Percentiles rank a stretch among this genome's conserved stretches.
Conservation (phyloP, 2,329 filamentous ascomycete genomes). For the Neospermospora avenae region DNA sequence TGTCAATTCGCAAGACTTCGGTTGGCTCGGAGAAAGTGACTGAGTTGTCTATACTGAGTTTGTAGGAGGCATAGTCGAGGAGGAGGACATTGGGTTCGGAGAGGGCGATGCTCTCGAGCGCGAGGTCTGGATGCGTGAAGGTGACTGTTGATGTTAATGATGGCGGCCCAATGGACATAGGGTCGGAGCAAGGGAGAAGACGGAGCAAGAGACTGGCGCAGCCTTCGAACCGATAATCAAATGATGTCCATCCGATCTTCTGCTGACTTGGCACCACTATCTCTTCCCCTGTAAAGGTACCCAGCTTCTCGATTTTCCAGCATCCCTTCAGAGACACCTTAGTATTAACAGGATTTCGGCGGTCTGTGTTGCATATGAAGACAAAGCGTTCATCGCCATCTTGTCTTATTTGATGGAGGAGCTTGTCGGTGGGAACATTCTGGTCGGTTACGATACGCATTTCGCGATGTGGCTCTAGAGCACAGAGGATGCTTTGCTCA, state of each 20-base stretch:
- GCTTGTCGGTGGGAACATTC: slow-evolving; percentile 12
- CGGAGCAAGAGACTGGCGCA: slow-evolving; percentile 33
- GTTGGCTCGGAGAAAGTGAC: slow-evolving; percentile 22
- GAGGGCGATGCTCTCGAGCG: slow-evolving; percentile 21
- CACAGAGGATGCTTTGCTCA: slow-evolving; percentile 22
- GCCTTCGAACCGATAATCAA: slow-evolving; percentile 32
- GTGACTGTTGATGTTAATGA: background rate
- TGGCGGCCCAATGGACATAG: slow-evolving; percentile 13
- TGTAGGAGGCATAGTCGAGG: slow-evolving; percentile 33
- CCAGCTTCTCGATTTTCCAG: slow-evolving; percentile 31
- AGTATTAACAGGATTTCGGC: slow-evolving; percentile 22
- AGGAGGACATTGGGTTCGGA: slow-evolving; percentile 35
- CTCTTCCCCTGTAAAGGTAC: slow-evolving; percentile 31
- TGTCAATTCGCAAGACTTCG: slow-evolving; percentile 34
- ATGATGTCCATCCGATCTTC: slow-evolving; percentile 26
- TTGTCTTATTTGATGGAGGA: slow-evolving; percentile 35
- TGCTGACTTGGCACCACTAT: slow-evolving; percentile 1
- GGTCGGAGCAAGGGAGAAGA: slow-evolving; percentile 24
- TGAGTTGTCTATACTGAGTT: slow-evolving; percentile 16
- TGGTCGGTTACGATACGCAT: slow-evolving; percentile 21
- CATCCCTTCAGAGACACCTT: slow-evolving; percentile 27
- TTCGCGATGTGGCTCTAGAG: slow-evolving; percentile 28
- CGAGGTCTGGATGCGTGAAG: background rate
- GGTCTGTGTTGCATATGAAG: slow-evolving; percentile 36
- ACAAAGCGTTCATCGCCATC: slow-evolving; percentile 32